Conservation (phyloP, 108 stramenopile genomes). For the Schizochytrium sp. region DNA sequence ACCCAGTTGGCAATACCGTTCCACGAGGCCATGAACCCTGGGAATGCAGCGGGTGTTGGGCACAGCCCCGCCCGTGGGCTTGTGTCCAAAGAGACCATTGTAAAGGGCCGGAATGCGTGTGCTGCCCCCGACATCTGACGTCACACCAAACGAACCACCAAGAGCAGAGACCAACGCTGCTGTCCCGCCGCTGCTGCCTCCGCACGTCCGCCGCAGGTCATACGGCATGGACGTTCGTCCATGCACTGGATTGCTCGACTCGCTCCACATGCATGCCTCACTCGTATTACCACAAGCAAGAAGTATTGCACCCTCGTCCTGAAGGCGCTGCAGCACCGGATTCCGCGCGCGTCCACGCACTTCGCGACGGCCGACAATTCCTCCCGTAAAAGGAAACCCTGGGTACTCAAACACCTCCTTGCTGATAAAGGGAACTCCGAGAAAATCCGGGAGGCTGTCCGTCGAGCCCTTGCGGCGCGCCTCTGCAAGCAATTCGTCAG, state of each 20-base stretch:
- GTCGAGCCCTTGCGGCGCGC: no score
- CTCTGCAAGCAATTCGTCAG: neutral
- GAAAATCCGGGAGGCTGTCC: neutral
- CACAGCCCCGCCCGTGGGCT: slow-evolving; percentile 23
- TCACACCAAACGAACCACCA: neutral
- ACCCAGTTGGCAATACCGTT: neutral
- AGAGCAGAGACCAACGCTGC: neutral
- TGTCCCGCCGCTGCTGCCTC: slow-evolving; percentile 24
- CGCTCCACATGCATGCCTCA: slow-evolving; percentile 27
- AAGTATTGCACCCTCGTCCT: neutral
- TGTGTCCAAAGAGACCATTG: slow-evolving; percentile 26
- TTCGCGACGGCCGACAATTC: neutral
- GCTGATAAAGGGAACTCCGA: neutral
- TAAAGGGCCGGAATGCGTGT: slow-evolving; percentile 25
- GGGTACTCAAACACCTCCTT: slow-evolving; percentile 1
- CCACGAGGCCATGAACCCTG: neutral
- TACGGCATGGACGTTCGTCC: slow-evolving; percentile 15
- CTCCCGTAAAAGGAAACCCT: neutral
- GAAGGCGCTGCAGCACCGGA: neutral
- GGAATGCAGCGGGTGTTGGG: neutral
- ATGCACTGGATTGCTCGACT: slow-evolving; percentile 13
- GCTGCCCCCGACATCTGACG: slow-evolving; percentile 25
- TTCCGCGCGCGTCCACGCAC: neutral
- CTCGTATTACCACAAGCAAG: neutral
- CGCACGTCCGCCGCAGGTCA: slow-evolving; percentile 7